Conservation (phyloP, 192 early-diverging fungal species). For the Cetraspora pellucida region DNA sequence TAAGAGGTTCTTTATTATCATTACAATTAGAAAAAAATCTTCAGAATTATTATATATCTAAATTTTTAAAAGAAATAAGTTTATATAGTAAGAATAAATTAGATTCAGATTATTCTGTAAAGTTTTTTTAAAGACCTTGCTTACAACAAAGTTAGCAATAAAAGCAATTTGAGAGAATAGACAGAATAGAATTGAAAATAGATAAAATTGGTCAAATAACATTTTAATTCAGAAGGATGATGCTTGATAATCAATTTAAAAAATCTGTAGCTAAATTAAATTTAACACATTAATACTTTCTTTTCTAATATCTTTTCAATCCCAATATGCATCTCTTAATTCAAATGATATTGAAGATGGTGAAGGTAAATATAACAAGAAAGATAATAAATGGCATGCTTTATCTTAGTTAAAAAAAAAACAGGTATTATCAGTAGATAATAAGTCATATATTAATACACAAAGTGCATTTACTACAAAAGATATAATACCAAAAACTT, state of each 20-base stretch:
- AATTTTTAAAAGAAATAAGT: neutral
- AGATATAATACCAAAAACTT: neutral
- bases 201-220: neutral
- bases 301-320: no score
- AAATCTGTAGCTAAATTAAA: neutral
- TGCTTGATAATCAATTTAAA: neutral
- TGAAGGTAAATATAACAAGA: neutral
- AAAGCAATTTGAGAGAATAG: no score
- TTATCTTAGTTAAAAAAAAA: slow-evolving; percentile 12
- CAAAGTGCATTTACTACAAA: no score
- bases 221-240: neutral
- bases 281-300: no score
- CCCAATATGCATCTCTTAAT: neutral
- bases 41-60: neutral
- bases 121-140: neutral
- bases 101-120: neutral
- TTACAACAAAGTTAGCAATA: neutral
- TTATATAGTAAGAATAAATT: neutral
- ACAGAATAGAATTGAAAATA: no score
- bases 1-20: neutral
- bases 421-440: neutral
- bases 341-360: neutral
- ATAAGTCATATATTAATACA: no score
- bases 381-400: neutral
- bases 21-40: neutral